Base-by-base conservation (phyloP, 1,139 yeast genomes). In the Sugiyamaella pinicola region DNA sequence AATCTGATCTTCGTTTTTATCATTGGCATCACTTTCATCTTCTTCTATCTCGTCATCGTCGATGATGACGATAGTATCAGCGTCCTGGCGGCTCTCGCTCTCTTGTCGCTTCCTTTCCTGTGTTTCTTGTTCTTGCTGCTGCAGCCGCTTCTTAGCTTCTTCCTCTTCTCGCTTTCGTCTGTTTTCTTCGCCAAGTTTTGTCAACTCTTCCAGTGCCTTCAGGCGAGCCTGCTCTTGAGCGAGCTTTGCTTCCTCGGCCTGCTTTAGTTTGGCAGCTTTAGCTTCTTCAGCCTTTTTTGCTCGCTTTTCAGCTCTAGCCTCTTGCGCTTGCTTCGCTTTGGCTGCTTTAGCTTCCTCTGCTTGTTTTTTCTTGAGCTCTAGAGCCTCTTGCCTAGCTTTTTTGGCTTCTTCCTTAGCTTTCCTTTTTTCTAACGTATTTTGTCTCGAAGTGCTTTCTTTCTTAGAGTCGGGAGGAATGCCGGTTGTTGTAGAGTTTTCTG, bases 271-370 rank as follows among this genome's bases (percentile, higher is more conserved):
- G 21, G 21, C 24, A 35, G 29, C 51, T 49, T 48, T 38, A 43
- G 54, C 28, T 51, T 52, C 39, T 48, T 52, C 3, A 37, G 38
- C 46, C 29, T 29, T 38, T 44, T 40, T 13, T 33, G 40, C 49
- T 24, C 28, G 28, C 38, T 31, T 26, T 53, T 50, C 17, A 33
- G 57, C 46, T 58, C 19, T 24, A 9, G 39, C 50, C n/a, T 45
- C 39, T 21, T 43, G 9, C 28, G 45, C 38, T 4, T 21, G 42
- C 40, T 47, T 28, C 47, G 12, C 3, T 7, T 26, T 26, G n/a
- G 31, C 31, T 26, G 31, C 31, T 26, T 51, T 48, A 34, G 45
- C 55, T 12, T 38, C 55, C 17, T 19, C 39, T 31, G 18, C 3
- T 9, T 15, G 12, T 31, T 12, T 29, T 17, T 43, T 33, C 24